A percentile compares a stretch with the other conserved stretches of the same genome.
Conservation (phyloP, 2,329 filamentous ascomycete species). For the Pseudogymnoascus sp. region DNA sequence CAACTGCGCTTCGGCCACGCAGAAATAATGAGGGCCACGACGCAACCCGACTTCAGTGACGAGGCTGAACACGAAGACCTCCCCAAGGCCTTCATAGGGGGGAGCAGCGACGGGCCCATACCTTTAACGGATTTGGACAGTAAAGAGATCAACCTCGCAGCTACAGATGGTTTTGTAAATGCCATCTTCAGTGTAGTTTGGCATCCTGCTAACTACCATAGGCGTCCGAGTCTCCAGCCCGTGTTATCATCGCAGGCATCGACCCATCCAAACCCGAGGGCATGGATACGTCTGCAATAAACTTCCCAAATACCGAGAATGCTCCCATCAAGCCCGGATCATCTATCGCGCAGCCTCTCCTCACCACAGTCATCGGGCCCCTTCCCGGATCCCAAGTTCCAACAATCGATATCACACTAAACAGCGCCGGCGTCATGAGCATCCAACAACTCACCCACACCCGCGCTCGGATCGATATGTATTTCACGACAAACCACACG, state of each 20-base stretch:
- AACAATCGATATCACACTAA: not conserved
- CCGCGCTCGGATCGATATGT: not conserved
- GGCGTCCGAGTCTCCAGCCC: not conserved
- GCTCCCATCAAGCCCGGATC: not conserved
- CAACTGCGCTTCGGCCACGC: not conserved
- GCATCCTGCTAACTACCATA: not conserved
- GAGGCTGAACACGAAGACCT: not conserved
- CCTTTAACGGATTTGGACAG: not conserved
- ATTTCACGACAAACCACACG: not conserved
- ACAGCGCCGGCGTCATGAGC: not conserved
- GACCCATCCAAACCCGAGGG: not conserved
- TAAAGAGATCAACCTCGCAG: not conserved
- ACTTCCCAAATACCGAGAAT: not conserved
- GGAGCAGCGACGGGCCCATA: not conserved
- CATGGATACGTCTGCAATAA: not conserved
- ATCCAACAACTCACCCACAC: not conserved
- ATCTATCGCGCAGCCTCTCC: not conserved
- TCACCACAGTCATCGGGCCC: not conserved
- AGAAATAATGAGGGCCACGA: not conserved
- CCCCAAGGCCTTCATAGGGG: not conserved
- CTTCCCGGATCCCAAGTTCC: not conserved
- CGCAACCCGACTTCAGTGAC: not conserved
- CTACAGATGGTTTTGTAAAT: not conserved
- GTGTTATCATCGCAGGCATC: conserved; percentile 17
- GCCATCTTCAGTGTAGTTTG: not conserved